phyloP scores from a whole-genome alignment of 176 grass and related monocot genomes.

The Bolboschoenus planiculmis region DNA sequence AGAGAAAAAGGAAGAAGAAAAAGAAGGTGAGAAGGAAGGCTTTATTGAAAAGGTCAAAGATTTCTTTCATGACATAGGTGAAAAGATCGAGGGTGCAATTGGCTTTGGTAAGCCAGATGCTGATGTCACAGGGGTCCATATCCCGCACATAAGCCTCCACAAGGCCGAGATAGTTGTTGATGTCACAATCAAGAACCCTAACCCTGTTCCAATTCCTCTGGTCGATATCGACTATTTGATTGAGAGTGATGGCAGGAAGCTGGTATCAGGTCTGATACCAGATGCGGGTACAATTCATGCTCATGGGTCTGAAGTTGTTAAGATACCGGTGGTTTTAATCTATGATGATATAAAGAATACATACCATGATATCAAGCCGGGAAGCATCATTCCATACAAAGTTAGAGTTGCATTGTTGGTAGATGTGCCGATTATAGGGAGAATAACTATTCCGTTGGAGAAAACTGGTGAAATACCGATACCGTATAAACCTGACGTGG shows the following conservation, averaged over 20 bases:
- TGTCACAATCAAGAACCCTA: slow-evolving; percentile 86
- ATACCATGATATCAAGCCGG: slow-evolving; percentile 80
- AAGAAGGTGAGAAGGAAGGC: slow-evolving; percentile 27
- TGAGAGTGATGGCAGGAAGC: slow-evolving; percentile 87
- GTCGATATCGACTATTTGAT: slow-evolving; percentile 96
- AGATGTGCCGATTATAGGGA: slow-evolving; percentile 80
- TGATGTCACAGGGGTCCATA: slow-evolving; percentile 67
- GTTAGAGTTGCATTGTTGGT: slow-evolving; percentile 65
- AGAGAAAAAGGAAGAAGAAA: slow-evolving; percentile 26
- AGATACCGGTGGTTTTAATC: slow-evolving; percentile 69
- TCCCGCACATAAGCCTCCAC: slow-evolving; percentile 73
- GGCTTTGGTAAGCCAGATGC: slow-evolving; percentile 89
- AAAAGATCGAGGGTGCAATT: slow-evolving; percentile 85
- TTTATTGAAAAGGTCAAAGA: slow-evolving; percentile 90
- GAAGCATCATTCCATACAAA: slow-evolving; percentile 90
- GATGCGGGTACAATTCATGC: slow-evolving; percentile 91
- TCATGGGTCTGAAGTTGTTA: slow-evolving; percentile 79
- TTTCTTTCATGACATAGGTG: slow-evolving; percentile 93
- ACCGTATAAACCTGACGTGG: slow-evolving; percentile 89
- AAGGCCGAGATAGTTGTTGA: slow-evolving; percentile 84
- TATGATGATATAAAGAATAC: slow-evolving; percentile 79
- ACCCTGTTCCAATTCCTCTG: slow-evolving; percentile 87
- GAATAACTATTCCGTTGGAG: slow-evolving; percentile 72
- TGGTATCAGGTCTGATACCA: slow-evolving; percentile 84
- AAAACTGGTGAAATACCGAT: slow-evolving; percentile 78